Evolutionary conservation across 345 rosid species (phyloP).

Genomic region (Eucalyptus microcorys): DNA sequence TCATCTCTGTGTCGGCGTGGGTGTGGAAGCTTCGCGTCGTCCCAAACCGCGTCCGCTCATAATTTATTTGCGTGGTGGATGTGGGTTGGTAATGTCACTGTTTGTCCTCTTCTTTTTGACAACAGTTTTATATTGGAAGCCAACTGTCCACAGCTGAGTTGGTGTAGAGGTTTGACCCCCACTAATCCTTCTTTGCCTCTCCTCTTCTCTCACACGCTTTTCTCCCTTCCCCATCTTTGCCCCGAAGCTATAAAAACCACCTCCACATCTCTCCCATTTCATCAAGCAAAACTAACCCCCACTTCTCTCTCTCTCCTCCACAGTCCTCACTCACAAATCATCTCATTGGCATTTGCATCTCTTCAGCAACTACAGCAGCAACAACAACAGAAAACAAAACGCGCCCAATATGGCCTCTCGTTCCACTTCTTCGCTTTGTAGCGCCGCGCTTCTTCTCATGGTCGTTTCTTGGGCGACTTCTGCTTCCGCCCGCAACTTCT

Average conservation of each 20-base stretch:
- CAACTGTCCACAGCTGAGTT: neutral
- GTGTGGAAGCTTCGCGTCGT: neutral
- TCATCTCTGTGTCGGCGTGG: neutral
- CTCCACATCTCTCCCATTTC: neutral
- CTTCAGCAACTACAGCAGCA: neutral
- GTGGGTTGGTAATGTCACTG: neutral
- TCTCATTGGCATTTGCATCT: neutral
- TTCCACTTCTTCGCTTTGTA: neutral
- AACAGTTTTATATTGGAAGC: neutral
- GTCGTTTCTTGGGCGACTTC: neutral
- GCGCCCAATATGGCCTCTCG: neutral
- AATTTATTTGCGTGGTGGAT: neutral
- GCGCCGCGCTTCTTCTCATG: neutral
- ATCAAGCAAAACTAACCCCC: neutral
- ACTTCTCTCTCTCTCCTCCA: neutral
- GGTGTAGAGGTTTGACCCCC: neutral
- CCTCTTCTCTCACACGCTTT: neutral
- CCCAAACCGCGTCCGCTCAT: neutral
- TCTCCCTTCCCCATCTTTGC: neutral
- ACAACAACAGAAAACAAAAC: neutral
- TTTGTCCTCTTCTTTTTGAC: neutral
- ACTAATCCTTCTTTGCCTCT: neutral
- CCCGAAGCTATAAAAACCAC: neutral
- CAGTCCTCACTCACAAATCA: neutral
- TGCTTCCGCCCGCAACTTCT: conserved; percentile 15